A percentile compares a stretch with the other conserved stretches of the same genome.
These are phyloP conservation scores for Mycena alexandri DNA, from an alignment of 768 basidiomycete genomes.

Conservation along the genomic window DNA sequence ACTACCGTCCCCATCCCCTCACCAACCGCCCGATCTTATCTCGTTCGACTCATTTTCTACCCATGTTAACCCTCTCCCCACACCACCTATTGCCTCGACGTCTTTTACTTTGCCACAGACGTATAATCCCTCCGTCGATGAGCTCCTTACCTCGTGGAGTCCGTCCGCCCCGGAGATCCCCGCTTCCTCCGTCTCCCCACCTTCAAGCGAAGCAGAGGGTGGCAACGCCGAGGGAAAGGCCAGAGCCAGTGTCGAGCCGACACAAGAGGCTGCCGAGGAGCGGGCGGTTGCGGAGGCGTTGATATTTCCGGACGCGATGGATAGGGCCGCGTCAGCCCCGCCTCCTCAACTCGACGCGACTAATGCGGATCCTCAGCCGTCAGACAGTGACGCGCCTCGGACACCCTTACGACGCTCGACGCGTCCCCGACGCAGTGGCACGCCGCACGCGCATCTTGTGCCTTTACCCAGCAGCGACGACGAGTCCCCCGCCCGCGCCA, in stretches of 20 bases:
- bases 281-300: constrained; percentile 33
- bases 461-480: constrained; percentile 33
- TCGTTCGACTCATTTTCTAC: constrained; percentile 59
- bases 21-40: constrained; percentile 49
- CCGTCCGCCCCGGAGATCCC: constrained; percentile 28
- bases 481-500: constrained; percentile 20
- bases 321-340: constrained; percentile 2
- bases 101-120: constrained; percentile 27
- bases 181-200: constrained; percentile 16
- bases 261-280: constrained; percentile 35
- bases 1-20: constrained; percentile 11
- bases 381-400: constrained; percentile 29
- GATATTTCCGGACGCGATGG: constrained; percentile 12
- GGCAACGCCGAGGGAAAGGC: constrained; percentile 17
- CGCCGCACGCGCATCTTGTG: constrained; percentile 42
- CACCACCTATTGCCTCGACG: constrained; percentile 35
- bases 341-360: constrained; percentile 5
- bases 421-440: constrained; percentile 53
- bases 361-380: background rate
- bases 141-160: constrained; percentile 42
- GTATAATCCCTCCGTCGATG: constrained; percentile 44
- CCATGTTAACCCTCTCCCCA: constrained; percentile 37
- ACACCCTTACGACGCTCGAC: constrained; percentile 54
- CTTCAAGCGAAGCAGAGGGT: constrained; percentile 15
- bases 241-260: constrained; percentile 4